Evolutionary conservation across 345 rosid species (phyloP), one percentile per base, ranked within the genome.

Genomic region (Brassica juncea): DNA sequence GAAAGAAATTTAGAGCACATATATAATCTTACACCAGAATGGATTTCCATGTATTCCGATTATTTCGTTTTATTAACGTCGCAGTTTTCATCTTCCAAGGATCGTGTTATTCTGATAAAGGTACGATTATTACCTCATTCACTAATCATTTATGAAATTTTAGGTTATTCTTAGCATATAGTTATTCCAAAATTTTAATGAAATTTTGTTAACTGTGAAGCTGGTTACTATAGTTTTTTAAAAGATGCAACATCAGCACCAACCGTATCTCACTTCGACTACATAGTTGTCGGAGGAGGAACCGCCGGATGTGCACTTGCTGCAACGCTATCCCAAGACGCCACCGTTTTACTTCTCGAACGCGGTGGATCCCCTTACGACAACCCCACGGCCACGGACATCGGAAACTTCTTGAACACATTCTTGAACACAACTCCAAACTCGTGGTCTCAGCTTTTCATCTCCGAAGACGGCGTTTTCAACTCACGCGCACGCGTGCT

Each of bases 21-120:
- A 10, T 44, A 52, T n/a, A 52, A 52, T 52, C 15, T 47, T 47
- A 47, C 54, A 15, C 58, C 58, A 52, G 7, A 52, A 52, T 52
- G 58, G 58, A 52, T 57, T 28, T 58, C 4, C 61, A 28, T 12
- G 72, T 28, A 4, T 11, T 71, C 49, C 76, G 27, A 55, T 5
- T 72, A 6, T 44, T 44, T 66, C 69, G 31, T 30, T 44, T 31
- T 2, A 30, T 72, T 2, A 2, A 62, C 63, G 25, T 79, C 44
- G 73, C 37, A 23, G 4, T 67, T 31, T 59, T 79, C 73, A 4
- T 67, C 23, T 72, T 67, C 69, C 69, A 55, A 62, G 28, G 71
- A 64, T 79, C 25, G 30, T 72, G 77, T 59, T 79, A 72, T 67
- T 66, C 73, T 10, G 73, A 67, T 4, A 27, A 71, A 54, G 76